phyloP scores from a whole-genome alignment of 176 grass and related monocot genomes.

The Cenchrus fungigraminus region DNA sequence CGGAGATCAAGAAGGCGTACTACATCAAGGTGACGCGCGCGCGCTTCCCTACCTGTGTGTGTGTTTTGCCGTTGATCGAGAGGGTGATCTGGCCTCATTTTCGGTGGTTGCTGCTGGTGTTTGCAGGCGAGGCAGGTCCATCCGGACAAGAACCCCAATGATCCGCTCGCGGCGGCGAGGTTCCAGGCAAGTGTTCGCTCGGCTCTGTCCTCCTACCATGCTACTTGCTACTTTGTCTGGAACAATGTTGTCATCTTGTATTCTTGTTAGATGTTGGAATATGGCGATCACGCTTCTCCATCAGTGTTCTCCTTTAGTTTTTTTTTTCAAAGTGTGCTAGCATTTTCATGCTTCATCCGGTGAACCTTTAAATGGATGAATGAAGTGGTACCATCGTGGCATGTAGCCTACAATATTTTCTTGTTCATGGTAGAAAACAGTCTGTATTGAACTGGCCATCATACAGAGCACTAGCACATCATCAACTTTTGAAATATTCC shows the following conservation, averaged over 20 bases:
- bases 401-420: neutral
- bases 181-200: conserved; percentile 66
- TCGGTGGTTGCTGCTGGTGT: conserved; percentile 26
- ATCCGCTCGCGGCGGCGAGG: conserved; percentile 75
- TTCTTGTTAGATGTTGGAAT: neutral
- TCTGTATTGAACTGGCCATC: neutral
- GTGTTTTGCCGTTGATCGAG: neutral
- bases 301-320: neutral
- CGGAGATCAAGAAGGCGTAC: conserved; percentile 95
- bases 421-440: neutral
- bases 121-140: conserved; percentile 94
- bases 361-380: neutral
- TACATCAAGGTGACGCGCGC: conserved; percentile 74
- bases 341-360: neutral
- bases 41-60: neutral
- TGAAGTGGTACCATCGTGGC: neutral
- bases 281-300: neutral
- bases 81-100: conserved; percentile 7
- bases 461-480: neutral
- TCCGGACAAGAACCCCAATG: conserved; percentile 95
- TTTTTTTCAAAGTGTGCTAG: neutral
- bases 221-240: no score
- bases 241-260: no score
- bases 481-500: conserved; percentile 2
- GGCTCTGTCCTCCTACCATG: no score